A percentile compares a stretch with the other conserved stretches of the same genome.
phyloP scores from a whole-genome alignment of 1,284 basidiomycete genomes.

The Anthracocystis setariae region DNA sequence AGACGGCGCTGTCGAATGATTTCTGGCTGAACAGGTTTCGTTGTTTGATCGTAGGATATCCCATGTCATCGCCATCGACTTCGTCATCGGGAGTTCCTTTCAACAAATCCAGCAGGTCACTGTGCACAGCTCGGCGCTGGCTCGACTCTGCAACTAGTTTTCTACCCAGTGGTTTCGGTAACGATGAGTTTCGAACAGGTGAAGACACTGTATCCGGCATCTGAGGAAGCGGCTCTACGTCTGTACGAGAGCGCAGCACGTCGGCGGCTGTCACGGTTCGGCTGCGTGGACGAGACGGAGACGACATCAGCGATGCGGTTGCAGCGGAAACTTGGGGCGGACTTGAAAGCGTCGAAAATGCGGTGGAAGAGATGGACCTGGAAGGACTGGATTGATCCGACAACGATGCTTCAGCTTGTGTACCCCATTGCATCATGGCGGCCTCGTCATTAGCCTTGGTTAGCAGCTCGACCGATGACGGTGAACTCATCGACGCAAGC shows the following conservation, averaged over 20 bases:
- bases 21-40: constrained; percentile 6
- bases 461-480: constrained; percentile 10
- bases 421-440: constrained; percentile 35
- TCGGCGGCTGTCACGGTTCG: constrained; percentile 40
- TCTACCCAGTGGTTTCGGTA: constrained; percentile 3
- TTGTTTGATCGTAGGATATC: constrained; percentile 12
- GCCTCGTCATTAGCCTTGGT: constrained; percentile 25
- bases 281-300: constrained; percentile 22
- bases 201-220: constrained; percentile 8
- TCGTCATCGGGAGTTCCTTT: constrained; percentile 10
- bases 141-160: constrained; percentile 29
- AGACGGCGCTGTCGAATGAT: constrained; percentile 8
- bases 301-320: constrained; percentile 4
- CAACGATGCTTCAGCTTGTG: constrained; percentile 18
- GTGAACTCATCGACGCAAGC: constrained; percentile 20
- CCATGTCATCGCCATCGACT: constrained; percentile 11
- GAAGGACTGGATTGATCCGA: neutral
- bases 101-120: constrained; percentile 25
- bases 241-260: constrained; percentile 12
- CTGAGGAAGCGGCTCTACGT: neutral
- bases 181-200: constrained; percentile 14
- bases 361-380: neutral
- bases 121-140: constrained; percentile 26
- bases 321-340: constrained; percentile 9
- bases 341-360: constrained; percentile 15